phyloP scores from a whole-genome alignment of 306 rosid genomes.

The Myrica gale region DNA sequence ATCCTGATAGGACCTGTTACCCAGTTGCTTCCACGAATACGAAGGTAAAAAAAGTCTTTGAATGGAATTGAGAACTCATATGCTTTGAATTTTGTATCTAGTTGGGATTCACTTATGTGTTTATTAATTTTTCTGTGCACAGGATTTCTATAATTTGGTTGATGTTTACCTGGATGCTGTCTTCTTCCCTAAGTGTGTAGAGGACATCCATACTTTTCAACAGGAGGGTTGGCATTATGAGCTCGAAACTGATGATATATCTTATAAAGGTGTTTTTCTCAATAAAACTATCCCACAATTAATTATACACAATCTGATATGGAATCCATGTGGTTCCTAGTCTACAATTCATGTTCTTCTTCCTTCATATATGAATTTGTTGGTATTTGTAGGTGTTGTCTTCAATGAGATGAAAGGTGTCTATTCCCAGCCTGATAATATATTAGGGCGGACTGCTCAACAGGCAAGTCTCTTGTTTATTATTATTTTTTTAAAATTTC shows the following conservation, averaged over 20 bases:
- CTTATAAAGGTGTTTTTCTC: constrained; percentile 64
- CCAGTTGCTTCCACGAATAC: constrained; percentile 95
- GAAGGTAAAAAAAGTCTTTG: constrained; percentile 44
- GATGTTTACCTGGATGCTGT: constrained; percentile 98
- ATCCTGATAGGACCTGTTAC: constrained; percentile 97
- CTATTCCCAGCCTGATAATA: constrained; percentile 94
- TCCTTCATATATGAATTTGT: constrained; percentile 22
- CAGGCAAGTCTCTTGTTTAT: constrained; percentile 63
- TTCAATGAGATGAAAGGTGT: constrained; percentile 99
- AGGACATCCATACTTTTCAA: constrained; percentile 82
- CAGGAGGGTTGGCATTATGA: constrained; percentile 99
- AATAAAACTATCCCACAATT: neutral
- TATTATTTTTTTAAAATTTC: constrained; percentile 21
- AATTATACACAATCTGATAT: neutral
- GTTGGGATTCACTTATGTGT: constrained; percentile 10
- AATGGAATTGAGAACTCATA: constrained; percentile 11
- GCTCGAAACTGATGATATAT: constrained; percentile 90
- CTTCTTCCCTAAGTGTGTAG: constrained; percentile 89
- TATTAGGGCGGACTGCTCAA: constrained; percentile 79
- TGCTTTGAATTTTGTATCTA: constrained; percentile 7
- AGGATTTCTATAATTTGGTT: constrained; percentile 94
- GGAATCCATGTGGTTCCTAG: neutral
- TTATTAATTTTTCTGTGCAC: constrained; percentile 24
- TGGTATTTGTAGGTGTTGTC: constrained; percentile 72
- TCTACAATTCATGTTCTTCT: neutral